Evolutionary conservation across 306 rosid genomes (phyloP), one percentile per base, ranked within the genome.

Genomic region (Aeschynomene evenia): DNA sequence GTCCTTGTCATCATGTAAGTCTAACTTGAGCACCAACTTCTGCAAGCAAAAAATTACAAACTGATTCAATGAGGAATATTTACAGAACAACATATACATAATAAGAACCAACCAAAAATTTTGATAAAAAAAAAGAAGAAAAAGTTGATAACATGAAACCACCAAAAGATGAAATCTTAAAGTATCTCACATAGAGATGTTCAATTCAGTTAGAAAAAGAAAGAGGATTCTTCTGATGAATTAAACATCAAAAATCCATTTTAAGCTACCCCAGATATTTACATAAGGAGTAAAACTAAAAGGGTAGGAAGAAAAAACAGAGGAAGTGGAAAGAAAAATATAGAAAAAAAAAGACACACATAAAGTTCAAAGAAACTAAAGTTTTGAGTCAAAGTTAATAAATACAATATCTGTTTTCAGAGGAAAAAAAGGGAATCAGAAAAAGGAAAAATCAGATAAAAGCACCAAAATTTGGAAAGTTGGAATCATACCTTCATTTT

Each of bases 21-120:
- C 99, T 75, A 95, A 66, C 73, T 82, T 89, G 83, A 95, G 71
- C 37, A 95, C 85, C 52, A 84, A 29, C 82, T 95, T 95, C 99
- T 91, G 91, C 55, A 66, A 77, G 11, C 46, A 75, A 28, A 75
- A n/a, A 75, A 75, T 39, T 74, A 79, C 13, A 14, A 65, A 69
- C 16, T 52, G 16, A 54, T 78, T 84, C 62, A 79, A 57, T 22
- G 15, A n/a, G 9, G 11, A 70, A 45, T 42, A 53, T 59, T 73
- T 26, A 14, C 20, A 52, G 49, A 62, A 60, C 31, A 71, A 40
- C 12, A 73, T 10, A 14, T 22, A 66, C 55, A 53, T 60, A 48
- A 37, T 73, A 73, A 63, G 11, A 65, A 51, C 53, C n/a, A 63
- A 75, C 29, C 29, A 40, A 26, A 36, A 14, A 55, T n/a, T n/a